A percentile compares a stretch with the other conserved stretches of the same genome.
Evolutionary conservation across 257 asterid species (phyloP).

Genomic region (Nemophila menziesii): DNA sequence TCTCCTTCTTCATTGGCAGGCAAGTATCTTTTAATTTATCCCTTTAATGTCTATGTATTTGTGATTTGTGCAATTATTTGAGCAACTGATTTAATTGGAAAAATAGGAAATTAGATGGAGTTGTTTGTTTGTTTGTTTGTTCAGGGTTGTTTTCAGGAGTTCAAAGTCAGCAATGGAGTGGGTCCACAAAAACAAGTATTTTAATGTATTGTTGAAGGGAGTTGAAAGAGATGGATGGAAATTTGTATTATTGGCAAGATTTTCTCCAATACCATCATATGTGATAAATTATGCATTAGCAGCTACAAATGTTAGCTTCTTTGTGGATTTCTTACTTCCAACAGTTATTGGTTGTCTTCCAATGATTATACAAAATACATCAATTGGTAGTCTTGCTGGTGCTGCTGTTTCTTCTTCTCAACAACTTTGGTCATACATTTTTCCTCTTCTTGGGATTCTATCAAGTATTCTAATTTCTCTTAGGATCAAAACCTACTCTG

Average conservation of each 20-base stretch:
- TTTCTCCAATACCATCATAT: conserved; percentile 92
- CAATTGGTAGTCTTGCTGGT: conserved; percentile 92
- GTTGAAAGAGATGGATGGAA: conserved; percentile 90
- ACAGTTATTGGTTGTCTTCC: conserved; percentile 87
- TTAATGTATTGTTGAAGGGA: conserved; percentile 58
- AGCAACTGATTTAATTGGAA: neutral
- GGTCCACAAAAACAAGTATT: conserved; percentile 69
- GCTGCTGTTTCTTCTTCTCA: conserved; percentile 47
- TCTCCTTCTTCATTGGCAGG: conserved; percentile 99
- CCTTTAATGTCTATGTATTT: neutral
- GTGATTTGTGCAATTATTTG: neutral
- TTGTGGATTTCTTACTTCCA: conserved; percentile 77
- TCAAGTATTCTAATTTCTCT: conserved; percentile 81
- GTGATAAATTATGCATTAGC: conserved; percentile 88
- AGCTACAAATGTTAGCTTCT: conserved; percentile 61
- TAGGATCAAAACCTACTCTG: conserved; percentile 72
- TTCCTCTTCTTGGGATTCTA: conserved; percentile 71
- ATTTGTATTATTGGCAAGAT: conserved; percentile 89
- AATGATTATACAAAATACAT: conserved; percentile 92
- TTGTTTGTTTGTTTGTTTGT: conserved; percentile 1
- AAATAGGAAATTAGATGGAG: too few species aligned
- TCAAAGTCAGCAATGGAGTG: conserved; percentile 51
- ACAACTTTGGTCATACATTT: conserved; percentile 54
- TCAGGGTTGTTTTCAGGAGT: conserved; percentile 50
- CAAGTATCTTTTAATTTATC: conserved; percentile 25